A percentile compares a stretch with the other conserved stretches of the same genome.
Evolutionary conservation across 495 filamentous ascomycete species (phyloP).

Genomic region (Pyrenopolyporus hunteri): DNA sequence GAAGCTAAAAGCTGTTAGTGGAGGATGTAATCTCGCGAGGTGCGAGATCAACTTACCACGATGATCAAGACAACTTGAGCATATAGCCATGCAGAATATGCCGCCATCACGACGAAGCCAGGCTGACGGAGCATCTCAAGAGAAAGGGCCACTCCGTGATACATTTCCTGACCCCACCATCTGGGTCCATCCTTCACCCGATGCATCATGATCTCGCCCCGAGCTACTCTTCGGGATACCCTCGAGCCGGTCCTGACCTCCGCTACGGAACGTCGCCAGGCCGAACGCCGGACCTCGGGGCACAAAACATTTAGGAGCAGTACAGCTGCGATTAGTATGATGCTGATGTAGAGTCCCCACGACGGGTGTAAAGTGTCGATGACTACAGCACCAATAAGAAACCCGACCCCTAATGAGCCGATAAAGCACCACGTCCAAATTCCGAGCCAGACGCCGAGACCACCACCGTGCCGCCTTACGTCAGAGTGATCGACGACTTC

Average conservation of each 20-base stretch:
- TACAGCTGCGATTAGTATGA: constrained; percentile 64
- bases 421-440: constrained; percentile 77
- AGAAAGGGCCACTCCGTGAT: constrained; percentile 69
- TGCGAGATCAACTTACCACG: constrained; percentile 50
- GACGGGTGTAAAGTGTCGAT: constrained; percentile 64
- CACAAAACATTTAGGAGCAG: constrained; percentile 68
- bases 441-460: constrained; percentile 78
- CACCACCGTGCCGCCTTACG: constrained; percentile 72
- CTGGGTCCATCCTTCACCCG: constrained; percentile 67
- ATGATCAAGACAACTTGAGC: constrained; percentile 73
- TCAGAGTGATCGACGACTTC: constrained; percentile 67
- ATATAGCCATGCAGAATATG: constrained; percentile 79
- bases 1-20: constrained; percentile 53
- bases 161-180: constrained; percentile 77
- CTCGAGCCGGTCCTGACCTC: constrained; percentile 62
- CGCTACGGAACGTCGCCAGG: constrained; percentile 67
- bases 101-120: constrained; percentile 71
- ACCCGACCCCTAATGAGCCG: constrained; percentile 70
- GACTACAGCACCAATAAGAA: constrained; percentile 69
- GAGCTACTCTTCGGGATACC: constrained; percentile 63
- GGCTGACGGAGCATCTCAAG: constrained; percentile 71
- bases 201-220: constrained; percentile 78
- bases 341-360: constrained; percentile 77
- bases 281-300: constrained; percentile 68
- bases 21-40: background rate